phyloP scores from a whole-genome alignment of 768 basidiomycete species.

The Macrocybe gigantea region DNA sequence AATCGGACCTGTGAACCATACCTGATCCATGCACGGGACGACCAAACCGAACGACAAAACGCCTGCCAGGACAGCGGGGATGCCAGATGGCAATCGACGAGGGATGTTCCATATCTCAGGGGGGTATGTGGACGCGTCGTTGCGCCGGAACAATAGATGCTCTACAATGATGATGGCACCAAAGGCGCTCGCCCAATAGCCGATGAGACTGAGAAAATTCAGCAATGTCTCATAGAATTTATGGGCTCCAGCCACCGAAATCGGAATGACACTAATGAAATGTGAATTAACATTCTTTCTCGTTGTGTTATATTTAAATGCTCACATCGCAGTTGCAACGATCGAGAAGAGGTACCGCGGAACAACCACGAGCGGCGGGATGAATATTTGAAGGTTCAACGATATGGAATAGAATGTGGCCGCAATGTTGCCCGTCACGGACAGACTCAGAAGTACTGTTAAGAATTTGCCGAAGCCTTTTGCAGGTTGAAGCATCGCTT shows the following conservation, averaged over 20 bases:
- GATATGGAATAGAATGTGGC: constrained; percentile 79
- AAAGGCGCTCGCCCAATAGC: constrained; percentile 64
- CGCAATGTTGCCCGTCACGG: constrained; percentile 78
- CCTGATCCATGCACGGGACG: constrained; percentile 68
- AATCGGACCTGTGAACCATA: constrained; percentile 74
- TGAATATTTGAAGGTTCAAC: constrained; percentile 64
- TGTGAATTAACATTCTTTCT: background rate
- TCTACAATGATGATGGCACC: constrained; percentile 60
- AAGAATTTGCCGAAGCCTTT: constrained; percentile 76
- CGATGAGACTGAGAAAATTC: constrained; percentile 72
- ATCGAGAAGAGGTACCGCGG: constrained; percentile 78
- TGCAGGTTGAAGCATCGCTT: constrained; percentile 64
- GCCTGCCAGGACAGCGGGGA: constrained; percentile 57
- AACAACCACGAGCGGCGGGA: constrained; percentile 51
- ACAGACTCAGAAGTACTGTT: constrained; percentile 74
- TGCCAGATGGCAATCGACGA: constrained; percentile 53
- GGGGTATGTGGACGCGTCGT: constrained; percentile 48
- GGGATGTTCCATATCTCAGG: constrained; percentile 51
- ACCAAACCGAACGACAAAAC: constrained; percentile 50
- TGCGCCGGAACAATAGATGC: constrained; percentile 60
- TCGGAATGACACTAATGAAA: constrained; percentile 51
- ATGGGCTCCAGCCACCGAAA: constrained; percentile 72
- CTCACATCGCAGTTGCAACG: constrained; percentile 66
- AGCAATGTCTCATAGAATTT: constrained; percentile 64
- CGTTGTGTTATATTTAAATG: constrained; percentile 2